These are phyloP conservation scores for Bromus sterilis DNA, from an alignment of 176 grass and related monocot genomes.

Conservation along the genomic window DNA sequence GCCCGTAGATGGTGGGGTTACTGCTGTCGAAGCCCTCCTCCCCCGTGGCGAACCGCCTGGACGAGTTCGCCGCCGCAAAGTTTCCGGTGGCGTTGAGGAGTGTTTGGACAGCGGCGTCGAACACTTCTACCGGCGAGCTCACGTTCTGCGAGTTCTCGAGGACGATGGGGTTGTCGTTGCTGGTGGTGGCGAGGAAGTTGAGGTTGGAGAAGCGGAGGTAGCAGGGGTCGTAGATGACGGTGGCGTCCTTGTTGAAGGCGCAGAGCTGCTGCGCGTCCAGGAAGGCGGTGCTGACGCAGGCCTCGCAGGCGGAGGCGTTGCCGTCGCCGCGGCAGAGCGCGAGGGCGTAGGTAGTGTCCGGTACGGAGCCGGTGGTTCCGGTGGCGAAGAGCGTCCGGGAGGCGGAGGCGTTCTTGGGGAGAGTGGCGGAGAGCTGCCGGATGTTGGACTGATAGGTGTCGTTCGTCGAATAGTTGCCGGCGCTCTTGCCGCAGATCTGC, in stretches of 20 bases:
- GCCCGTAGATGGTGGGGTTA: slow-evolving; percentile 26
- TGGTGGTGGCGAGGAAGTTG: slow-evolving; percentile 17
- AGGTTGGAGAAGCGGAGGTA: slow-evolving; percentile 41
- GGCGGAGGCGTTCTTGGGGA: slow-evolving; percentile 15
- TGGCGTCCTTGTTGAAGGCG: not conserved
- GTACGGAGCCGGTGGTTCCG: not conserved
- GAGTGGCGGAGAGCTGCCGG: slow-evolving; percentile 14
- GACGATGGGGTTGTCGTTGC: not conserved
- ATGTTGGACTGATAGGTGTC: slow-evolving; percentile 42
- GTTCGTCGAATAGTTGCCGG: slow-evolving; percentile 39
- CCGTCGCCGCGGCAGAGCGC: slow-evolving; percentile 47
- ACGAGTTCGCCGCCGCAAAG: slow-evolving; percentile 13
- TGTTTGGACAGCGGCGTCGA: not conserved
- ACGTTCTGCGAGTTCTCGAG: not conserved
- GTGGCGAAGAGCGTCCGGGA: slow-evolving; percentile 16
- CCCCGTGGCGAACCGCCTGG: slow-evolving; percentile 27
- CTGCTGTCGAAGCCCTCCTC: not conserved
- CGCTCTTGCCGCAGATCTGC: not conserved
- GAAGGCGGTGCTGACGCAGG: slow-evolving; percentile 18
- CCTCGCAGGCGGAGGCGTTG: not conserved
- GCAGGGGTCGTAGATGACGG: slow-evolving; percentile 32
- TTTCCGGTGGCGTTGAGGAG: slow-evolving; percentile 27
- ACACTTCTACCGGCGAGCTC: not conserved
- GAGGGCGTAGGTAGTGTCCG: slow-evolving; percentile 29
- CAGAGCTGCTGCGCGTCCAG: slow-evolving; percentile 25